Conservation (phyloP, 2,329 filamentous ascomycete species). For the Colletotrichum karsti region DNA sequence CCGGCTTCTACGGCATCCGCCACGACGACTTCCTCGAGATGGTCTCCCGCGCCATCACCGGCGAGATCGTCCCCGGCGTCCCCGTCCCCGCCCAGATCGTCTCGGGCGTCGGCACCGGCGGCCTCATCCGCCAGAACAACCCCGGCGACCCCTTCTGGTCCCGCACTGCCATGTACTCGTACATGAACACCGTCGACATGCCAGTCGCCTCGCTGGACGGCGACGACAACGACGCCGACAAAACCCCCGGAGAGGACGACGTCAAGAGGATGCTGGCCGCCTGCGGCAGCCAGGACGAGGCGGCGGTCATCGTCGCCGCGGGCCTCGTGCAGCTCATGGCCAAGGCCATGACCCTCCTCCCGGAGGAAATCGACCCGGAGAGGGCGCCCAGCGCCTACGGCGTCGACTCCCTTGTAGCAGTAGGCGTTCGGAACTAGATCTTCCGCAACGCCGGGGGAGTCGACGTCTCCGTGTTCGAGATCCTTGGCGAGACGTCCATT, state of each 20-base stretch:
- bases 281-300: slow-evolving; percentile 40
- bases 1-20: slow-evolving; percentile 63
- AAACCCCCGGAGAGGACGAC: slow-evolving; percentile 17
- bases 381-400: slow-evolving; percentile 55
- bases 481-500: slow-evolving; percentile 23
- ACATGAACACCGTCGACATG: slow-evolving; percentile 58
- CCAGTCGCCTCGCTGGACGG: slow-evolving; percentile 38
- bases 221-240: background rate
- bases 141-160: slow-evolving; percentile 64
- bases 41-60: slow-evolving; percentile 54
- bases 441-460: slow-evolving; percentile 28
- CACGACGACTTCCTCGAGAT: slow-evolving; percentile 58
- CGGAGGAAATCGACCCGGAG: slow-evolving; percentile 52
- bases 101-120: slow-evolving; percentile 64
- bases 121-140: slow-evolving; percentile 59
- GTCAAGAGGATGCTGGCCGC: slow-evolving; percentile 43
- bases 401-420: slow-evolving; percentile 61
- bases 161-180: slow-evolving; percentile 55
- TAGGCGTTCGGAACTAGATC: slow-evolving; percentile 36
- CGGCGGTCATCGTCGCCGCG: slow-evolving; percentile 40
- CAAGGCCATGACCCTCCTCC: slow-evolving; percentile 53
- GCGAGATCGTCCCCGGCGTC: slow-evolving; percentile 36
- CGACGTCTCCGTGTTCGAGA: slow-evolving; percentile 26
- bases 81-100: slow-evolving; percentile 55
- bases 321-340: slow-evolving; percentile 51